Conservation (phyloP, 2,329 filamentous ascomycete genomes). For the Fusarium sp. region DNA sequence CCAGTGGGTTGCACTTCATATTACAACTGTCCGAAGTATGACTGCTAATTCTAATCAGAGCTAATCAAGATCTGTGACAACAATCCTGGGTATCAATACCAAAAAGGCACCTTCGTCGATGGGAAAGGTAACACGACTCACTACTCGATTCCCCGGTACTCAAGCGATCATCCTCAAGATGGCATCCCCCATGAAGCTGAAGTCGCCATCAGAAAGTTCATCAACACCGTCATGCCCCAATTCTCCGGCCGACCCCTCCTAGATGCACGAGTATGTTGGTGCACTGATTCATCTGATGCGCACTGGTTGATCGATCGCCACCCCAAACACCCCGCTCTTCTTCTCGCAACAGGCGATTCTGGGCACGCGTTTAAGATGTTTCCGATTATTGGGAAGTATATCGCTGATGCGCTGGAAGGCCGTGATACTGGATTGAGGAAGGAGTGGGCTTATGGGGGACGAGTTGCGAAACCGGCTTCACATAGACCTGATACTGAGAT, state of each 20-base stretch:
- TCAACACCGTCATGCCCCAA: neutral
- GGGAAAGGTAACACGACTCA: neutral
- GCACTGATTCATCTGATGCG: neutral
- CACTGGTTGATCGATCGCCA: constrained; percentile 8
- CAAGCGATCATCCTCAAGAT: neutral
- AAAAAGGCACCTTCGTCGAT: neutral
- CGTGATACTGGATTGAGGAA: neutral
- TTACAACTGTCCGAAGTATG: too few species aligned
- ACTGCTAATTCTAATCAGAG: neutral
- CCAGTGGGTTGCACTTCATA: neutral
- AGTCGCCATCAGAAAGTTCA: neutral
- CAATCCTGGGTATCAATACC: neutral
- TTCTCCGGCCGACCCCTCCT: neutral
- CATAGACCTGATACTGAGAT: constrained; percentile 5
- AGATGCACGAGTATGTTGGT: neutral
- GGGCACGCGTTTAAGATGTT: constrained; percentile 12
- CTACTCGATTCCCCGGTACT: constrained; percentile 6
- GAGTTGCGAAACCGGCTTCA: neutral
- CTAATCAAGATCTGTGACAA: constrained; percentile 13
- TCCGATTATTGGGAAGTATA: neutral
- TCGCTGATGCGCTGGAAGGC: neutral
- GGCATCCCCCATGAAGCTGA: neutral
- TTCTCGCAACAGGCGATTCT: constrained; percentile 1
- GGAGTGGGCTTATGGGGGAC: neutral
- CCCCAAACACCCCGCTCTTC: neutral